Base-by-base conservation (phyloP, 441 rosid species). In the Francoa sonchifolia region DNA sequence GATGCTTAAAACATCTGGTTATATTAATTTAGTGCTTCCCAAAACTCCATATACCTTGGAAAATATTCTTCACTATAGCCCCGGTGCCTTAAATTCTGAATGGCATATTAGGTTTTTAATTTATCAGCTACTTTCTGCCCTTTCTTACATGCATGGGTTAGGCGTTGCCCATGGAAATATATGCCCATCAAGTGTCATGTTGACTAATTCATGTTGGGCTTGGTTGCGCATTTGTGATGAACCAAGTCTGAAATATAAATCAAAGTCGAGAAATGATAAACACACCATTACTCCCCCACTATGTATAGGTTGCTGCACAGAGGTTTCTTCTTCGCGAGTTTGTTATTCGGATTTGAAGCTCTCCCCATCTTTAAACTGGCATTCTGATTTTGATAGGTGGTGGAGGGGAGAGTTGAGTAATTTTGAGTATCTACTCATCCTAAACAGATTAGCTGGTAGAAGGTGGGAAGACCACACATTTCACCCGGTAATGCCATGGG, bases 401-500 rank as follows among this genome's bases (percentile, higher is more conserved):
- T 84, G 94, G 95, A 77, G 52, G 49, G 90, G 97, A 48, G 95
- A 84, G 42, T 42, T 81, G 58, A 79, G 92, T 52, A 89, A 84
- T 67, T 89, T 89, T 53, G 95, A 89, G 55, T 89, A 84, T 66
- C 56, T 89, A 46, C 95, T 89, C 39, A 40, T 79, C 65, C 60
- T 89, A 49, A 84, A 82, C 63, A 82, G 62, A 62, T 54, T 89
- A 60, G 88, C 90, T 39, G 97, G 97, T 25, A 79, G 97, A 72
- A 73, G 92, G 65, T 89, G 97, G 97, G 97, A 94, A 35, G 97
- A 89, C 53, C 79, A 81, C 47, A 72, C 92, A 42, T 79, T 89
- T 68, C 89, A 88, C 69, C 81, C 88, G 3, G 82, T 88, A 43
- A 74, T 88, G 95, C 97, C 95, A 8, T 88, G 97, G 95, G 95